These are phyloP conservation scores for Gaillardinia entomophila DNA, from an alignment of 805 yeast genomes.

Conservation along the genomic window DNA sequence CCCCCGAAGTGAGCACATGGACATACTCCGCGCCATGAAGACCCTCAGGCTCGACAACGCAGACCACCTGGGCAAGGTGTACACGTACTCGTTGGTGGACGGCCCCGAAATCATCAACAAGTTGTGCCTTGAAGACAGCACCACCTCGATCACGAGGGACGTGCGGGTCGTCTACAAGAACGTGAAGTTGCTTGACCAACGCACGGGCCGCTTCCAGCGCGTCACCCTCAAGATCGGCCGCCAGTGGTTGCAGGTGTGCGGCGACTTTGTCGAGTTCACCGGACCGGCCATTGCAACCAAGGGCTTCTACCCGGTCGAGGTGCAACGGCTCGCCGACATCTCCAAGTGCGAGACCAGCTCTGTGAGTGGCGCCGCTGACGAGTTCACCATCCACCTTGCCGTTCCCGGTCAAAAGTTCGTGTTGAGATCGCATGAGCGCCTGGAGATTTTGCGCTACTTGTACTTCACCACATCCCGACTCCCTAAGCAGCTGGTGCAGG, in stretches of 20 bases:
- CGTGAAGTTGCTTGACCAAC: conserved; percentile 9
- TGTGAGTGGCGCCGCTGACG: conserved; percentile 17
- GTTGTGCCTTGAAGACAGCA: conserved; percentile 30
- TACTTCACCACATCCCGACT: conserved; percentile 60
- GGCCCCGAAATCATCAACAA: conserved; percentile 25
- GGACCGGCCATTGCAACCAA: conserved; percentile 17
- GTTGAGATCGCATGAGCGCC: conserved; percentile 29
- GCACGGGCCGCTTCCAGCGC: conserved; percentile 6
- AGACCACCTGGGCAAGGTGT: conserved; percentile 14
- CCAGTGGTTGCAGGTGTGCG: conserved; percentile 18
- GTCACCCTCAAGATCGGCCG: conserved; percentile 12
- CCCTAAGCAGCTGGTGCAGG: conserved; percentile 23
- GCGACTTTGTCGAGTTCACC: conserved; percentile 12
- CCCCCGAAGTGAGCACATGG: conserved; percentile 24
- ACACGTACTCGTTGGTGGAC: conserved; percentile 30
- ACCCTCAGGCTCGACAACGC: conserved; percentile 10
- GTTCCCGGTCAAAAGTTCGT: conserved; percentile 18
- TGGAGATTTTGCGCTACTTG: conserved; percentile 64
- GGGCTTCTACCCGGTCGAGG: conserved; percentile 29
- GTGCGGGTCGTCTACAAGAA: conserved; percentile 29
- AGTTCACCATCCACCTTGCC: conserved; percentile 29
- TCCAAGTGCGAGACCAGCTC: conserved; percentile 29
- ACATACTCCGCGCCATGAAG: conserved; percentile 16
- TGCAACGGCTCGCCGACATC: conserved; percentile 26
- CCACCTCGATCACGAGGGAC: conserved; percentile 29